phyloP scores from a whole-genome alignment of 169 alveolate genomes.

The Babesia sp. region DNA sequence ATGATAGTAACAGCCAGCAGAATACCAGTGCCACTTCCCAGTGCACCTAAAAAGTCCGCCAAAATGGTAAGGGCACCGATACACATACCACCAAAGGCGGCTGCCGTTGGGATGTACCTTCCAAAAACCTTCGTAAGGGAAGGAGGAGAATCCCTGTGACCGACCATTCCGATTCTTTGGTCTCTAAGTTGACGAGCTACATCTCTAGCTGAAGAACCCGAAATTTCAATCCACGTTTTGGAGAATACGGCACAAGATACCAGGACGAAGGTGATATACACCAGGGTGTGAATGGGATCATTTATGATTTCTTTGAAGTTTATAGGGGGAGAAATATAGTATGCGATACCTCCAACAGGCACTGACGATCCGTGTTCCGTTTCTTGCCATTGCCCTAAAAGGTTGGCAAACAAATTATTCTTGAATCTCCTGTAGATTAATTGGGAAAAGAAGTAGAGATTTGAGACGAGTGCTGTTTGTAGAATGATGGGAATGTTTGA shows the following conservation, averaged over 20 bases:
- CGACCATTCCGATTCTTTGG: slow-evolving; percentile 88
- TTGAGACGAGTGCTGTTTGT: slow-evolving; percentile 97
- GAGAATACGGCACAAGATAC: slow-evolving; percentile 98
- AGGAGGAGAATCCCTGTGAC: slow-evolving; percentile 81
- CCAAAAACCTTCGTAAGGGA: slow-evolving; percentile 78
- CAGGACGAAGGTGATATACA: slow-evolving; percentile 95
- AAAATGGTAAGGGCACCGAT: slow-evolving; percentile 98
- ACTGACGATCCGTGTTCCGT: slow-evolving; percentile 94
- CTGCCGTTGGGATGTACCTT: slow-evolving; percentile 99
- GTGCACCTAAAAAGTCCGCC: slow-evolving; percentile 99
- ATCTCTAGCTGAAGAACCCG: slow-evolving; percentile 98
- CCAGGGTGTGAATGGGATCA: slow-evolving; percentile 96
- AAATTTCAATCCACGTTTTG: slow-evolving; percentile 99
- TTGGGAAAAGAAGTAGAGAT: slow-evolving; percentile 98
- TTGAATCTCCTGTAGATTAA: slow-evolving; percentile 96
- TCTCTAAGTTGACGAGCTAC: slow-evolving; percentile 99
- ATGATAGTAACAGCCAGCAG: slow-evolving; percentile 98
- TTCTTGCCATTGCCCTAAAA: slow-evolving; percentile 96
- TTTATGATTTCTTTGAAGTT: slow-evolving; percentile 88
- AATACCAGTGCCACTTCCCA: slow-evolving; percentile 99
- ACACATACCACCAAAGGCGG: slow-evolving; percentile 99
- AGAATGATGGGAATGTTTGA: slow-evolving; percentile 99
- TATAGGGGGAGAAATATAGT: slow-evolving; percentile 98
- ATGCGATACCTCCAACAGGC: slow-evolving; percentile 99
- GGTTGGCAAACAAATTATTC: slow-evolving; percentile 91